A percentile compares a stretch with the other conserved stretches of the same genome.
phyloP scores from a whole-genome alignment of 805 yeast species.

The Kuraishia floccosa region DNA sequence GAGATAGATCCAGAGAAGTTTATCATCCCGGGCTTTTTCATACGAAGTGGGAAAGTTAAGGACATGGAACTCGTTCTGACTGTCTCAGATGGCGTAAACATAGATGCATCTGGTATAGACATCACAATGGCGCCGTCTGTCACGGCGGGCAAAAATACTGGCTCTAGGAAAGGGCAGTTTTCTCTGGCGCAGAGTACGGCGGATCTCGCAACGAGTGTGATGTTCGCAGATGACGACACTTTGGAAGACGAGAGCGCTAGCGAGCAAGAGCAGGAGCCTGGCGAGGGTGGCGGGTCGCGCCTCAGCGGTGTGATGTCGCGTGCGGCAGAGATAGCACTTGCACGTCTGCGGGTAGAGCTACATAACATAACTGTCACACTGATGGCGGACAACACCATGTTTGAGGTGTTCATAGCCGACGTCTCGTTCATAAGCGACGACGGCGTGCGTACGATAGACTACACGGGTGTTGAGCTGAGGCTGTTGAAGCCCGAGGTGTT shows the following conservation, averaged over 20 bases:
- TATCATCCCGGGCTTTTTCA: slow-evolving; percentile 48
- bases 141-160: slow-evolving; percentile 1
- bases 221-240: slow-evolving; percentile 25
- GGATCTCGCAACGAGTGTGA: slow-evolving; percentile 54
- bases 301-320: slow-evolving; percentile 43
- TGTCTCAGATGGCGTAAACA: slow-evolving; percentile 59
- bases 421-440: slow-evolving; percentile 26
- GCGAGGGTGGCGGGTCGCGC: slow-evolving; percentile 20
- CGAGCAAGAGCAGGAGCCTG: slow-evolving; percentile 5
- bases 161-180: slow-evolving; percentile 20
- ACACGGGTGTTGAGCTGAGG: slow-evolving; percentile 26
- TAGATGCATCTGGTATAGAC: slow-evolving; percentile 46
- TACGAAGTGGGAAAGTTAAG: slow-evolving; percentile 51
- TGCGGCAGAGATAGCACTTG: slow-evolving; percentile 58
- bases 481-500: slow-evolving; percentile 27
- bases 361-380: slow-evolving; percentile 34
- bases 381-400: slow-evolving; percentile 30
- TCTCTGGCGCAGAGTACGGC: slow-evolving; percentile 65
- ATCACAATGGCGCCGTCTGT: slow-evolving; percentile 28
- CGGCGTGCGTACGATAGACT: slow-evolving; percentile 29
- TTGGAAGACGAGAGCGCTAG: slow-evolving; percentile 20
- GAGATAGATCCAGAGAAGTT: slow-evolving; percentile 64
- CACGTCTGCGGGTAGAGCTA: slow-evolving; percentile 44
- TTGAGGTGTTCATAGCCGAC: slow-evolving; percentile 19
- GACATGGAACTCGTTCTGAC: slow-evolving; percentile 47